A percentile compares a stretch with the other conserved stretches of the same genome.
Conservation (phyloP, 2,329 filamentous ascomycete genomes). For the Hymenoscyphus fructigenus region DNA sequence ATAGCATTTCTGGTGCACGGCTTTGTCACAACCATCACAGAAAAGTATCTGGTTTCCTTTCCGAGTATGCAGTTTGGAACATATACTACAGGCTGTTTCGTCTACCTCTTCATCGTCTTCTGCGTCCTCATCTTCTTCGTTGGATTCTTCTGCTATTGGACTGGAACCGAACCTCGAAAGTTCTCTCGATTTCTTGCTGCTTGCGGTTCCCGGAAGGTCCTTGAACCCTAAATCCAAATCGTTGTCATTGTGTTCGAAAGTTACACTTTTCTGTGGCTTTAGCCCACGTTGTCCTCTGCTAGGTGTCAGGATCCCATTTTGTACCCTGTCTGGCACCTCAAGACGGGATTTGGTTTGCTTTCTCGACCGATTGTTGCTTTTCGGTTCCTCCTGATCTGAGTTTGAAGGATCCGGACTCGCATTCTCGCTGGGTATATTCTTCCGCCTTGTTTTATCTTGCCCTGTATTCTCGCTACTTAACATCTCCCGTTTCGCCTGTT, state of each 20-base stretch:
- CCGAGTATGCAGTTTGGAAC: constrained; percentile 55
- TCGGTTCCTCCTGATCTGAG: background rate
- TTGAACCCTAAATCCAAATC: constrained; percentile 50
- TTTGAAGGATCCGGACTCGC: background rate
- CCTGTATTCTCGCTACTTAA: constrained; percentile 14
- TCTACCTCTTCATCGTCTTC: constrained; percentile 30
- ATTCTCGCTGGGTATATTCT: background rate
- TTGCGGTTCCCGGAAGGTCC: constrained; percentile 43
- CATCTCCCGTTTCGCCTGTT: constrained; percentile 21
- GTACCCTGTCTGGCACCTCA: constrained; percentile 18
- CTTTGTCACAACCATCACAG: constrained; percentile 63
- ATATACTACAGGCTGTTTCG: constrained; percentile 58
- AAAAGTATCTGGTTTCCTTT: constrained; percentile 62
- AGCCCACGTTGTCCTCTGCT: constrained; percentile 40
- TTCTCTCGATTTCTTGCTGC: constrained; percentile 13
- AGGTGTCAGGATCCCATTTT: constrained; percentile 58
- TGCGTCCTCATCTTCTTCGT: background rate
- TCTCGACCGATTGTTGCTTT: constrained; percentile 1
- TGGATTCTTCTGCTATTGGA: constrained; percentile 6
- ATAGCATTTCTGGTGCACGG: constrained; percentile 63
- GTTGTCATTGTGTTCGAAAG: constrained; percentile 45
- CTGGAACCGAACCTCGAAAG: constrained; percentile 7
- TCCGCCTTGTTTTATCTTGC: background rate
- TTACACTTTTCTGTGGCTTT: constrained; percentile 53
- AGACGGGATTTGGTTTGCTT: background rate